Percentiles rank a stretch among this genome's conserved stretches.
Conservation (phyloP, 768 basidiomycete species). For the Lactarius sanguifluus region DNA sequence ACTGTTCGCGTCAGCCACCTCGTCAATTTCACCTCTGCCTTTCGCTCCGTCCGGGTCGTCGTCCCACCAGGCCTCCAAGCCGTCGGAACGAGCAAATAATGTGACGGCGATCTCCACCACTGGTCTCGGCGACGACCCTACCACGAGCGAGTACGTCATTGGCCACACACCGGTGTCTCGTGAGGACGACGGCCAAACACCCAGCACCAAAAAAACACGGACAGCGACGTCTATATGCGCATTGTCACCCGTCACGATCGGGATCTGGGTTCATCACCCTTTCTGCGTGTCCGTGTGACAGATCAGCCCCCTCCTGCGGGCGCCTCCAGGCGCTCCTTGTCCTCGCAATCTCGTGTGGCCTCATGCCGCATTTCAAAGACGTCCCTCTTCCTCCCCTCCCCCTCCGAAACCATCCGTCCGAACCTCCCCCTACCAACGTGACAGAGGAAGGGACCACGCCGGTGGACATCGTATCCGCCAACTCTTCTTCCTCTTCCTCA, state of each 20-base stretch:
- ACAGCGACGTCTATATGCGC: background rate
- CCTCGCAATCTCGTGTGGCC: background rate
- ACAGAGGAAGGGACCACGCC: background rate
- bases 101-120: background rate
- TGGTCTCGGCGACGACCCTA: too few relatives aligned
- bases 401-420: background rate
- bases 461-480: slow-evolving; percentile 11
- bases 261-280: too few relatives aligned
- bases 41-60: slow-evolving; percentile 6
- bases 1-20: background rate
- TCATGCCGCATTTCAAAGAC: background rate
- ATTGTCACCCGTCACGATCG: too few relatives aligned
- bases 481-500: background rate
- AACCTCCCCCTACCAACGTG: background rate
- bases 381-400: slow-evolving; percentile 11
- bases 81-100: too few relatives aligned
- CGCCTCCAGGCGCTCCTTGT: background rate
- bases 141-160: too few relatives aligned
- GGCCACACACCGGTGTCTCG: too few relatives aligned
- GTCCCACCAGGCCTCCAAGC: too few relatives aligned
- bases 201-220: background rate
- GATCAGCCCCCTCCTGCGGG: background rate
- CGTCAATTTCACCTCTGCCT: slow-evolving; percentile 13
- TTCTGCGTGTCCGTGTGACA: slow-evolving; percentile 11
- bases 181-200: background rate